These are phyloP conservation scores for Tolypocladium sp. DNA, from an alignment of 2,329 filamentous ascomycete genomes.

Conservation along the genomic window DNA sequence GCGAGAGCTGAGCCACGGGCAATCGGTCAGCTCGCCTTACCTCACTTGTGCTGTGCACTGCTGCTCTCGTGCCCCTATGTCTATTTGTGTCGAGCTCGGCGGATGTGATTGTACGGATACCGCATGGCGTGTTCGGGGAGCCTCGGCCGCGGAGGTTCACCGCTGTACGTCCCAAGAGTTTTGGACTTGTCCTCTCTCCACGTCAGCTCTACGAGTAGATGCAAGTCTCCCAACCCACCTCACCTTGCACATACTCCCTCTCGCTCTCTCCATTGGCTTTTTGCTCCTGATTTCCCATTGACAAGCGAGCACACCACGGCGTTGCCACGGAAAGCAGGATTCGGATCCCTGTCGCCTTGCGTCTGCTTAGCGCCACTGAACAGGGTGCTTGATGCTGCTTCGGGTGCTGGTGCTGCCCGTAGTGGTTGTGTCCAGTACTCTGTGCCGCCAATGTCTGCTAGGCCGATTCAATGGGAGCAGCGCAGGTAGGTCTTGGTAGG, in stretches of 20 bases:
- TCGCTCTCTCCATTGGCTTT: not conserved
- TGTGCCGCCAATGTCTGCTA: not conserved
- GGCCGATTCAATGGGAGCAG: not conserved
- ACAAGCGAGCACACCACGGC: not conserved
- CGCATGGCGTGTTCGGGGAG: not conserved
- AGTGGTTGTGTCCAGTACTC: not conserved
- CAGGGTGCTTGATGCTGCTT: conserved; percentile 6
- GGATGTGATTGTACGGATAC: not conserved
- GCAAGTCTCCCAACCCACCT: not conserved
- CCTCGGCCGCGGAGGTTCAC: not conserved
- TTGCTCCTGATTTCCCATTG: not conserved
- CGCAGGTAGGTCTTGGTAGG: not conserved
- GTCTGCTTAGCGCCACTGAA: conserved; percentile 1
- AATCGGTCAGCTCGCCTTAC: conserved; percentile 4
- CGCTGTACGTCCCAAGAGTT: not conserved
- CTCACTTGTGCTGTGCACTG: not conserved
- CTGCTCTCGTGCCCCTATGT: not conserved
- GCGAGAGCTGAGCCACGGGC: not conserved
- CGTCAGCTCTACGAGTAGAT: not conserved
- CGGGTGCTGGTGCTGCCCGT: not conserved
- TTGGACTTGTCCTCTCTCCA: not conserved
- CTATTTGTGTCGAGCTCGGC: not conserved
- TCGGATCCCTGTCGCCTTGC: conserved; percentile 13
- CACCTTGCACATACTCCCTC: not conserved
- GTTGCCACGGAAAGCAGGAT: conserved; percentile 9